A percentile compares a stretch with the other conserved stretches of the same genome.
Evolutionary conservation across 192 early-diverging fungal genomes (phyloP).

Genomic region (Allomyces macrogynus): DNA sequence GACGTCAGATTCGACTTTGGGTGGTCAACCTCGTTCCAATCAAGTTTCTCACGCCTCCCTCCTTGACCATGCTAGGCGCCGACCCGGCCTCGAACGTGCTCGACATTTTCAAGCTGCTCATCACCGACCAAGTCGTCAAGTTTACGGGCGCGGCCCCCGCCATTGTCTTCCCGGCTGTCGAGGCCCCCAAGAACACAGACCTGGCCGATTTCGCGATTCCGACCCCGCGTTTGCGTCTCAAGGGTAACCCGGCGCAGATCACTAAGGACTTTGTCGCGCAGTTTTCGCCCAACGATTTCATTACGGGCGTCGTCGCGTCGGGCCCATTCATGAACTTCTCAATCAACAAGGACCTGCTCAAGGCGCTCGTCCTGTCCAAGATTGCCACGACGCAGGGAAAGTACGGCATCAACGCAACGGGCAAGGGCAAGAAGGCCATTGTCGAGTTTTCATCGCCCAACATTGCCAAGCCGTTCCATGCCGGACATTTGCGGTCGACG

Average conservation of each 20-base stretch:
- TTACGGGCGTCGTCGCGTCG: conserved; percentile 25
- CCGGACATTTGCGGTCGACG: conserved; percentile 89
- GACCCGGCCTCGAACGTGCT: conserved; percentile 24
- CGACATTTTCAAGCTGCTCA: conserved; percentile 43
- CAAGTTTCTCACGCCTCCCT: too few species aligned
- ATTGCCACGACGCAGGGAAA: conserved; percentile 26
- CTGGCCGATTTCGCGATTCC: conserved; percentile 54
- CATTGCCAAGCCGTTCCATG: conserved; percentile 97
- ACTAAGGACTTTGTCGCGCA: conserved; percentile 39
- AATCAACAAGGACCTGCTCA: conserved; percentile 31
- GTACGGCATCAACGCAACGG: conserved; percentile 43
- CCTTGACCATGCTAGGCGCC: conserved; percentile 13
- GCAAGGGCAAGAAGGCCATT: conserved; percentile 54
- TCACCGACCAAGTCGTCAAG: conserved; percentile 32
- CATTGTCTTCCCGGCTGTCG: conserved; percentile 30
- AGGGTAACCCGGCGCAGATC: conserved; percentile 44
- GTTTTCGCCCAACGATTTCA: conserved; percentile 35
- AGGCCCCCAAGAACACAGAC: conserved; percentile 31
- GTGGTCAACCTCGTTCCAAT: too few species aligned
- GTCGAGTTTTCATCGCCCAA: conserved; percentile 93
- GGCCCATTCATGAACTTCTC: conserved; percentile 63
- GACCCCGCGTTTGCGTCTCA: conserved; percentile 32
- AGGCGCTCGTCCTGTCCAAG: conserved; percentile 26
- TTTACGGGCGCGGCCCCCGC: conserved; percentile 27
- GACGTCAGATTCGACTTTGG: too few species aligned